These are phyloP conservation scores for Lathyrus oleraceus DNA, from an alignment of 306 rosid genomes.

Conservation along the genomic window DNA sequence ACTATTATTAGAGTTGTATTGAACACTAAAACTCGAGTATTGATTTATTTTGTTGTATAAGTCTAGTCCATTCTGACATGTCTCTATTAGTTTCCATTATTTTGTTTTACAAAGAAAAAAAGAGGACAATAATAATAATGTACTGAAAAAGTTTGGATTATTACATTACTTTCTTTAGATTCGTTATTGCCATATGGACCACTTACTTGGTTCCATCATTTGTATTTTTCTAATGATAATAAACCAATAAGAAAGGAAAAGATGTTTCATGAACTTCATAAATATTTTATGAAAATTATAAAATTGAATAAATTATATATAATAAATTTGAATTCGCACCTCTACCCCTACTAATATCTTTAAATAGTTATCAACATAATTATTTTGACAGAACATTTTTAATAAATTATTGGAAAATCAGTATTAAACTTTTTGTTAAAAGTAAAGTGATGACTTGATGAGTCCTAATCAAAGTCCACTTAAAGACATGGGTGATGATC, in stretches of 20 bases:
- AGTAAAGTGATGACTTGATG: not conserved
- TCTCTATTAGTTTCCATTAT: not conserved
- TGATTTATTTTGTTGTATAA: no score
- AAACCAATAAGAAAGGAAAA: not conserved
- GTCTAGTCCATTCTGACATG: no score
- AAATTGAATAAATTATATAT: no score
- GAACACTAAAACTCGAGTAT: no score
- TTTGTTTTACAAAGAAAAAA: not conserved
- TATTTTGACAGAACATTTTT: no score
- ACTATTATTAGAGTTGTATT: no score
- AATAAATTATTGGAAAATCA: not conserved
- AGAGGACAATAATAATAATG: conserved; percentile 15
- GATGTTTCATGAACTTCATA: not conserved
- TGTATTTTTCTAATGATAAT: not conserved
- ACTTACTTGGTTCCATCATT: not conserved
- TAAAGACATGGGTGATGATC: conserved; percentile 8
- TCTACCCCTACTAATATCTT: no score
- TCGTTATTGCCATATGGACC: conserved; percentile 33
- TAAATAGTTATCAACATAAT: no score
- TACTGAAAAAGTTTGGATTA: not conserved
- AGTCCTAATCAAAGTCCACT: not conserved
- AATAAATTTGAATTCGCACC: no score
- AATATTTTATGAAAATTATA: no score
- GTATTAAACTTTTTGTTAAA: not conserved
- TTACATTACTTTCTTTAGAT: not conserved